Percentiles rank a stretch among this genome's conserved stretches.
Evolutionary conservation across 768 basidiomycete species (phyloP).

Genomic region (Tulasnella sp.): DNA sequence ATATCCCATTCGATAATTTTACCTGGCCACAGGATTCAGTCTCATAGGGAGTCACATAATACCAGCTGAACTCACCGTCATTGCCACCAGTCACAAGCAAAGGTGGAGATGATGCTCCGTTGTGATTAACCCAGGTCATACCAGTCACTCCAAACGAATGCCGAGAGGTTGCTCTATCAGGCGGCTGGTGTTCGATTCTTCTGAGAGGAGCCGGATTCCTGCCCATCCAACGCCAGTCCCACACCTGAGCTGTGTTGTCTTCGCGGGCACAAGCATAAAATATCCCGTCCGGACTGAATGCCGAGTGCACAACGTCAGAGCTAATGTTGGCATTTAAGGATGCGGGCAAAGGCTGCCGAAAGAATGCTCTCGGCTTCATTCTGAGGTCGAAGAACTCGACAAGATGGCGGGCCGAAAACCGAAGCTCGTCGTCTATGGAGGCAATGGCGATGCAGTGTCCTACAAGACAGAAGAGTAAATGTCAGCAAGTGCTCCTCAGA

Average conservation of each 20-base stretch:
- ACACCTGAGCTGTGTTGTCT: neutral
- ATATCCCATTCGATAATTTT: conserved; percentile 4
- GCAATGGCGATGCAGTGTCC: neutral
- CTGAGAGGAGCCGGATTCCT: neutral
- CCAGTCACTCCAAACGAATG: conserved; percentile 1
- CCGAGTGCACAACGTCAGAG: neutral
- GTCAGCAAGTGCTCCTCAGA: neutral
- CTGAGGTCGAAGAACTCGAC: conserved; percentile 5
- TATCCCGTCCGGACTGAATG: conserved; percentile 9
- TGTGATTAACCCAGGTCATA: conserved; percentile 6
- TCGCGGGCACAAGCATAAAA: conserved; percentile 3
- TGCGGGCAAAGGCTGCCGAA: neutral
- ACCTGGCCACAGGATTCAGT: neutral
- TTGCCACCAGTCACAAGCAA: conserved; percentile 10
- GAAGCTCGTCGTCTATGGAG: neutral
- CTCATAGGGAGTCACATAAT: neutral
- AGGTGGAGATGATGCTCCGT: conserved; percentile 2
- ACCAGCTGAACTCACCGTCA: neutral
- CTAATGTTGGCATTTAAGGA: neutral
- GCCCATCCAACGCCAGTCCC: conserved; percentile 11
- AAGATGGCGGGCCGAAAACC: neutral
- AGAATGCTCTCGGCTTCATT: neutral
- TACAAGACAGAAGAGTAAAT: neutral
- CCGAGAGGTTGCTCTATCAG: neutral
- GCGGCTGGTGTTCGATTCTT: neutral